These are phyloP conservation scores for Garcileccinum viscosum DNA, from an alignment of 1,284 basidiomycete genomes.

Conservation along the genomic window DNA sequence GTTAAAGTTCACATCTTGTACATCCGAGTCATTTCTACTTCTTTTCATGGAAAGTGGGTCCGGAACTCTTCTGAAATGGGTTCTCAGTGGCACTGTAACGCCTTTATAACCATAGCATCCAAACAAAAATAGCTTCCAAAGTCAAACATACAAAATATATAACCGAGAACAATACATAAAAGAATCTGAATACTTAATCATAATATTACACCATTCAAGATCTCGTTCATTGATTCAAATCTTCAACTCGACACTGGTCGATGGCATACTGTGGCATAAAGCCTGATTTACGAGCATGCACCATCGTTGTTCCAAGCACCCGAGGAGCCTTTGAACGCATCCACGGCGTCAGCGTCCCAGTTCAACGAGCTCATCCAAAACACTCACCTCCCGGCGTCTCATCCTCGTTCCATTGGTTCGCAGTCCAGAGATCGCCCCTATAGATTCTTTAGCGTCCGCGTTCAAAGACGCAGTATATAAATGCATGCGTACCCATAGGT, in stretches of 20 bases:
- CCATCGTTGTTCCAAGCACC: background rate
- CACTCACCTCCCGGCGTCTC: slow-evolving; percentile 26
- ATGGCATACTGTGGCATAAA: background rate
- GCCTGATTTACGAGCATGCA: background rate
- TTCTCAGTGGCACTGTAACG: no score
- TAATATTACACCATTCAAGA: background rate
- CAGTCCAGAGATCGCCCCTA: slow-evolving; percentile 36
- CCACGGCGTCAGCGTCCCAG: background rate
- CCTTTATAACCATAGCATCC: background rate
- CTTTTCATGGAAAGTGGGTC: no score
- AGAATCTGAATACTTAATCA: background rate
- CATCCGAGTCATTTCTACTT: no score
- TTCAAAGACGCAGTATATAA: background rate
- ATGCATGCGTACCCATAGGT: slow-evolving; percentile 29
- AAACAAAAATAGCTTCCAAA: background rate
- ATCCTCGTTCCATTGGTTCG: slow-evolving; percentile 28
- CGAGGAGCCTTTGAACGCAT: background rate
- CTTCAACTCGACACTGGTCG: background rate
- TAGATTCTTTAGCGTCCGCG: slow-evolving; percentile 8
- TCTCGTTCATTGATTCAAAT: background rate
- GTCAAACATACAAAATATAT: background rate
- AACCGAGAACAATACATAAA: background rate
- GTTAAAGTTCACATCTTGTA: background rate
- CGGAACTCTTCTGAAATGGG: no score
- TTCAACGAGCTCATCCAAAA: background rate